Evolutionary conservation across 2,329 filamentous ascomycete genomes (phyloP).

Genomic region (Fusarium newnesense): DNA sequence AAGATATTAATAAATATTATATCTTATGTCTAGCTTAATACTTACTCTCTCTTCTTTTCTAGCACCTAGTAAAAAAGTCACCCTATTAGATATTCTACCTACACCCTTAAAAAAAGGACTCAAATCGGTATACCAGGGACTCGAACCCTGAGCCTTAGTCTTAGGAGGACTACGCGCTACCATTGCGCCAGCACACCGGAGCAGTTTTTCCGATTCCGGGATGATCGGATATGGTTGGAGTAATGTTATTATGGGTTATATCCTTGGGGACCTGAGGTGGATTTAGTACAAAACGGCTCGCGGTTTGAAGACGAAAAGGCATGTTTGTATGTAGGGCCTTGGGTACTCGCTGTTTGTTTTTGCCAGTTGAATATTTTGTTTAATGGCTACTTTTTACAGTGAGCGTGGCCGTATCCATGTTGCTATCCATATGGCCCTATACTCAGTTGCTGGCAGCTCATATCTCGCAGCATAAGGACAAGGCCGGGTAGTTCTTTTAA

Average conservation of each 20-base stretch:
- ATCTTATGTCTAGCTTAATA: no score
- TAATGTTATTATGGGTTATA: constrained; percentile 1
- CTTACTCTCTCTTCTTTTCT: no score
- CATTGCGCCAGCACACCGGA: constrained; percentile 45
- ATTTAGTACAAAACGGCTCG: background rate
- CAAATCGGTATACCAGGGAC: constrained; percentile 48
- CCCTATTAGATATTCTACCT: no score
- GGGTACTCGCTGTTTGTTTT: background rate
- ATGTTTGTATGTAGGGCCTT: background rate
- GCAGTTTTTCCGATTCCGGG: constrained; percentile 6
- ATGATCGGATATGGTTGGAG: constrained; percentile 31
- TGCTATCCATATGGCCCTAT: background rate
- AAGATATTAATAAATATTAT: no score
- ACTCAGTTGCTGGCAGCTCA: background rate
- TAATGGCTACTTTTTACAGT: background rate
- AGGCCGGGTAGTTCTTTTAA: background rate
- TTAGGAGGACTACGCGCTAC: constrained; percentile 55
- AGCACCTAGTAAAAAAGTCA: accelerated
- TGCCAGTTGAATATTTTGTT: background rate
- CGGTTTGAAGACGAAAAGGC: background rate
- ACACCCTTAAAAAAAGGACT: background rate
- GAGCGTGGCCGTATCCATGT: background rate
- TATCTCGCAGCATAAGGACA: background rate
- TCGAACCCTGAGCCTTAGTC: constrained; percentile 55
- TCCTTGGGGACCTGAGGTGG: accelerated